A percentile compares a stretch with the other conserved stretches of the same genome.
phyloP scores from a whole-genome alignment of 768 basidiomycete species.

The Podaxis carcinomalis region DNA sequence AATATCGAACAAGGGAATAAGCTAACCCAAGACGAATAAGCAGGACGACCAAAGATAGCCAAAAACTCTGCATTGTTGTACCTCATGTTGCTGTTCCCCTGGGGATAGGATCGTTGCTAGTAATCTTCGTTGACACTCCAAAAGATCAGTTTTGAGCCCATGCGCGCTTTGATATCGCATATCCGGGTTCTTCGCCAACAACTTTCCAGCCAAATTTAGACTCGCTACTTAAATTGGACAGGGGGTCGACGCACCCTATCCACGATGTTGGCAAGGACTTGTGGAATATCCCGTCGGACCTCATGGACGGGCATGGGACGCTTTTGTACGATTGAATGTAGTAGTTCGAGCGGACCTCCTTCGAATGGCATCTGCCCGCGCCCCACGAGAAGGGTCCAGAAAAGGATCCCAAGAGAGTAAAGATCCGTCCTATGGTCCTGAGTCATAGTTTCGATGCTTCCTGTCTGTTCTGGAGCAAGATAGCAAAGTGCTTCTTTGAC shows the following conservation, averaged over 20 bases:
- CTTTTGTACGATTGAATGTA: slow-evolving; percentile 70
- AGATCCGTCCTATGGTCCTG: slow-evolving; percentile 75
- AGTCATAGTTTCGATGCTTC: slow-evolving; percentile 64
- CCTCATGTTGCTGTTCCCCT: slow-evolving; percentile 55
- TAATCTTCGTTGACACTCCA: slow-evolving; percentile 64
- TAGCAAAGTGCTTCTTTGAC: slow-evolving; percentile 76
- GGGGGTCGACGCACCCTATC: slow-evolving; percentile 44
- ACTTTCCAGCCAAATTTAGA: slow-evolving; percentile 28
- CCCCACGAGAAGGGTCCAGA: slow-evolving; percentile 74
- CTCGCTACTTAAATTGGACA: neutral
- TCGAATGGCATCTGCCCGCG: slow-evolving; percentile 62
- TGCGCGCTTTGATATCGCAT: slow-evolving; percentile 67
- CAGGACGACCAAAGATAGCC: slow-evolving; percentile 5
- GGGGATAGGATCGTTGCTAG: slow-evolving; percentile 54
- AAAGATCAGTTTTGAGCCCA: slow-evolving; percentile 62
- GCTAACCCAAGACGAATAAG: slow-evolving; percentile 28
- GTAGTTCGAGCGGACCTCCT: slow-evolving; percentile 55
- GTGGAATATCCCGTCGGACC: slow-evolving; percentile 66
- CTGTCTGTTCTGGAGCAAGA: slow-evolving; percentile 74
- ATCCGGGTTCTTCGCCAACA: slow-evolving; percentile 67
- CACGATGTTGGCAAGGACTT: slow-evolving; percentile 65
- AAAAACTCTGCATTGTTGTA: slow-evolving; percentile 17
- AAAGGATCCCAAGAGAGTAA: slow-evolving; percentile 68
- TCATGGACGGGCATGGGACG: slow-evolving; percentile 74
- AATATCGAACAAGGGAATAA: slow-evolving; percentile 68